A percentile compares a stretch with the other conserved stretches of the same genome.
Evolutionary conservation across 805 yeast genomes (phyloP).

Genomic region (Candida morakotiae): DNA sequence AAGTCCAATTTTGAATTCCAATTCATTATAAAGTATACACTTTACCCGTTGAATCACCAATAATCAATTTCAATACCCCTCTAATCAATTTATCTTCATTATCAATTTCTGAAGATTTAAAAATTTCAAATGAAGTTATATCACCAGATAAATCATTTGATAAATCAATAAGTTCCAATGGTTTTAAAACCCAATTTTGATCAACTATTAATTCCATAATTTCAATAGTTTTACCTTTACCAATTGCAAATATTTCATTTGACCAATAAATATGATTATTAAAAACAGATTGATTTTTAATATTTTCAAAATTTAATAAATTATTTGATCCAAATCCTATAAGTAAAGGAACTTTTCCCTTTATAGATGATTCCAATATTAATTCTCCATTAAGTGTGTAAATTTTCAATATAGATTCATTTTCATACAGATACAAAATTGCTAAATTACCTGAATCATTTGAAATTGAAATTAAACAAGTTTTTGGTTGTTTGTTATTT

Average conservation of each 20-base stretch:
- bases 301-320: constrained; percentile 21
- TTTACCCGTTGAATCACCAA: constrained; percentile 53
- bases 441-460: constrained; percentile 54
- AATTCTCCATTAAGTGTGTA: constrained; percentile 54
- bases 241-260: constrained; percentile 29
- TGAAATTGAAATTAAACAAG: constrained; percentile 40
- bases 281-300: constrained; percentile 12
- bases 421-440: constrained; percentile 19
- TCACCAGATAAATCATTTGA: constrained; percentile 10
- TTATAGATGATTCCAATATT: constrained; percentile 20
- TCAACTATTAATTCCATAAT: constrained; percentile 20
- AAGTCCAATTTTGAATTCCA: too few species aligned
- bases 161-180: constrained; percentile 9
- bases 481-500: constrained; percentile 12
- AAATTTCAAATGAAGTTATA: constrained; percentile 26
- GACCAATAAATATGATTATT: constrained; percentile 35
- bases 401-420: constrained; percentile 23
- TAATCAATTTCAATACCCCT: constrained; percentile 39
- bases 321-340: constrained; percentile 29
- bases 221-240: constrained; percentile 13
- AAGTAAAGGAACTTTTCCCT: constrained; percentile 17
- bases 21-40: constrained; percentile 28
- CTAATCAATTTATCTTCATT: constrained; percentile 30
- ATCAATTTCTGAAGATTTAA: constrained; percentile 26
- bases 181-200: constrained; percentile 9